Evolutionary conservation across 352 stramenopile species (phyloP).

Genomic region (Globisporangium parvum): DNA sequence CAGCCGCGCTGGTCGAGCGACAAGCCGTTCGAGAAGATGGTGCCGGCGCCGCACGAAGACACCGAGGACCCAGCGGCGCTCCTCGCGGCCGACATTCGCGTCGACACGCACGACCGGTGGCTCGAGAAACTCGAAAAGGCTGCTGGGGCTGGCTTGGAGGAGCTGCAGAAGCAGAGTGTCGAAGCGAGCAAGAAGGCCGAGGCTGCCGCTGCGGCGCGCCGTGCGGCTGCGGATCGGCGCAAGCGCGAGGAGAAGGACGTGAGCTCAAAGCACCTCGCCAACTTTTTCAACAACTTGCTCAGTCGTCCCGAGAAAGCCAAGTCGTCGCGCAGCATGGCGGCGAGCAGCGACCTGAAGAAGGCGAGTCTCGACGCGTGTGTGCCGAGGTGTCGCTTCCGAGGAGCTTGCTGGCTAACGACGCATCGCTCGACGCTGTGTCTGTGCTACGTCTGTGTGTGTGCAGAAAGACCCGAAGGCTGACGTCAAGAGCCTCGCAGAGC

Average conservation of each 20-base stretch:
- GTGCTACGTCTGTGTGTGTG: conserved; percentile 1
- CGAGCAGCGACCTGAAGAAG: conserved; percentile 42
- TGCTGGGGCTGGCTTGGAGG: conserved; percentile 64
- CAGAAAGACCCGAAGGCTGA: conserved; percentile 57
- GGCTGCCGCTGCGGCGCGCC: conserved; percentile 54
- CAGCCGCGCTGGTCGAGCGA: conserved; percentile 70
- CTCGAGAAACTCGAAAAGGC: conserved; percentile 80
- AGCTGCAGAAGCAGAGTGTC: conserved; percentile 81
- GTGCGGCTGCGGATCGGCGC: conserved; percentile 58
- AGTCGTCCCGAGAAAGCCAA: conserved; percentile 80
- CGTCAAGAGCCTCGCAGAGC: conserved; percentile 50
- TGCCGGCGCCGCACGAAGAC: conserved; percentile 43
- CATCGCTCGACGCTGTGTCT: background rate
- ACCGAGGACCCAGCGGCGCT: conserved; percentile 26
- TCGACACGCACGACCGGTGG: conserved; percentile 71
- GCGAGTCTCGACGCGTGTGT: conserved; percentile 14
- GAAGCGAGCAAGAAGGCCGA: conserved; percentile 80
- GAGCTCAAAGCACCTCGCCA: conserved; percentile 79
- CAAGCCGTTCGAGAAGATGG: conserved; percentile 79
- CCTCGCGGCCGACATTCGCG: conserved; percentile 40
- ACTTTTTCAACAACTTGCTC: conserved; percentile 86
- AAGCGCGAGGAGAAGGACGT: conserved; percentile 82
- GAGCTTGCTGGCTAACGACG: background rate
- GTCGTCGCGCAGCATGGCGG: conserved; percentile 45
- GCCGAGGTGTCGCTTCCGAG: background rate